Evolutionary conservation across 2,329 filamentous ascomycete species (phyloP).

Genomic region (Colletotrichum sp.): DNA sequence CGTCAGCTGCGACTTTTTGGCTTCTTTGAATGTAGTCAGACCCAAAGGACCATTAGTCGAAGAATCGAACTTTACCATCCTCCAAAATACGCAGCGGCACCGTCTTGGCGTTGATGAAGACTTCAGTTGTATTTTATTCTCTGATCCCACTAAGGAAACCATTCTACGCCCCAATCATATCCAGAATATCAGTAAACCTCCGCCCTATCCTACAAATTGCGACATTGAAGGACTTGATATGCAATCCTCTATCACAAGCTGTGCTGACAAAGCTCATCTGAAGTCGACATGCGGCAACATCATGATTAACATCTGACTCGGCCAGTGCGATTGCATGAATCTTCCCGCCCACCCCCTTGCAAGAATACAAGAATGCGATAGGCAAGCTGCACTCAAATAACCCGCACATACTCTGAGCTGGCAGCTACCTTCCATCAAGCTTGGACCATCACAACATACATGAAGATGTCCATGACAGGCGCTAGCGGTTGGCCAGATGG

Average conservation of each 20-base stretch:
- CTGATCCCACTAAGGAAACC: neutral
- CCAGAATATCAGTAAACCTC: neutral
- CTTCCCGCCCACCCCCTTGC: neutral
- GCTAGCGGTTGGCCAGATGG: neutral
- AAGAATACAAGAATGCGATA: neutral
- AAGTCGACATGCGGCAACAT: neutral
- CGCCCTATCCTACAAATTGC: fast-evolving
- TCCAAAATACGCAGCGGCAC: fast-evolving
- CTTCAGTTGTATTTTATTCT: neutral
- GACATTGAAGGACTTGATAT: neutral
- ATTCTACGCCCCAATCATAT: fast-evolving
- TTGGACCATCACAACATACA: neutral
- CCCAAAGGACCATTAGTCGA: neutral
- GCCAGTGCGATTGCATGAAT: neutral
- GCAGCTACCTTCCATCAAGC: neutral
- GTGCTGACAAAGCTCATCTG: neutral
- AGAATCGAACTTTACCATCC: fast-evolving
- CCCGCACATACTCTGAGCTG: neutral
- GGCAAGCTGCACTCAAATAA: neutral
- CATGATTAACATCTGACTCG: neutral
- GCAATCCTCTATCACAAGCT: neutral
- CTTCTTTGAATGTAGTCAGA: neutral
- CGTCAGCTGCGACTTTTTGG: neutral
- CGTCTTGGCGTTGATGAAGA: neutral
- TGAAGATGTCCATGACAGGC: neutral